A percentile compares a stretch with the other conserved stretches of the same genome.
Conservation (phyloP, 2,329 filamentous ascomycete species). For the Aureobasidium sp. region DNA sequence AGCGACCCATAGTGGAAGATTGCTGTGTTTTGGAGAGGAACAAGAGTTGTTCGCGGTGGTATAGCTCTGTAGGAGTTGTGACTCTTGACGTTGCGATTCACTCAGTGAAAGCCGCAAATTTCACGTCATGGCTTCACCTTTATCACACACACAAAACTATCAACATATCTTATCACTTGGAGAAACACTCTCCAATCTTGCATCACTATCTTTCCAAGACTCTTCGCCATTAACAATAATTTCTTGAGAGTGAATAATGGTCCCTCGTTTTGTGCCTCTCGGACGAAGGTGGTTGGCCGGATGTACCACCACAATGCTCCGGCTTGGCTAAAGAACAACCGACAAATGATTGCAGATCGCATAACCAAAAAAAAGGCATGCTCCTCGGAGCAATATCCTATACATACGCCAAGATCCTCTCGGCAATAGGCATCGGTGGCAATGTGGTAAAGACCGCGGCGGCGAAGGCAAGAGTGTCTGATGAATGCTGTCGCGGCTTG, state of each 20-base stretch:
- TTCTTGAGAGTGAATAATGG: background rate
- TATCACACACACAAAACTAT: background rate
- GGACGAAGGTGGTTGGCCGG: background rate
- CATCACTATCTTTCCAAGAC: background rate
- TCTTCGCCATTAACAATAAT: background rate
- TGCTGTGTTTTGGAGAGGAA: background rate
- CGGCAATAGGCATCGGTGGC: background rate
- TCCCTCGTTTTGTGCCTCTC: background rate
- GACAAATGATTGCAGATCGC: conserved; percentile 1
- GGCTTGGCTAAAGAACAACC: conserved; percentile 6
- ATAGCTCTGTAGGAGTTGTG: background rate
- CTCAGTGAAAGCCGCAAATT: background rate
- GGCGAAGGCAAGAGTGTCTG: background rate
- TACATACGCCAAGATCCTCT: background rate
- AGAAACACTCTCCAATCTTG: background rate
- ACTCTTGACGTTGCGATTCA: background rate
- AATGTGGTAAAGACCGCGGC: background rate
- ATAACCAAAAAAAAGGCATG: background rate
- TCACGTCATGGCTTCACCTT: background rate
- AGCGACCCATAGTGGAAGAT: conserved; percentile 28
- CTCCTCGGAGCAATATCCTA: background rate
- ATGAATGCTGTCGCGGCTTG: background rate
- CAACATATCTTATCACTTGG: no score
- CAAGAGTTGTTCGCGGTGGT: background rate
- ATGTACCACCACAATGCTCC: background rate